These are phyloP conservation scores for Alternaria gaisen DNA, from an alignment of 2,329 filamentous ascomycete species.

Conservation along the genomic window DNA sequence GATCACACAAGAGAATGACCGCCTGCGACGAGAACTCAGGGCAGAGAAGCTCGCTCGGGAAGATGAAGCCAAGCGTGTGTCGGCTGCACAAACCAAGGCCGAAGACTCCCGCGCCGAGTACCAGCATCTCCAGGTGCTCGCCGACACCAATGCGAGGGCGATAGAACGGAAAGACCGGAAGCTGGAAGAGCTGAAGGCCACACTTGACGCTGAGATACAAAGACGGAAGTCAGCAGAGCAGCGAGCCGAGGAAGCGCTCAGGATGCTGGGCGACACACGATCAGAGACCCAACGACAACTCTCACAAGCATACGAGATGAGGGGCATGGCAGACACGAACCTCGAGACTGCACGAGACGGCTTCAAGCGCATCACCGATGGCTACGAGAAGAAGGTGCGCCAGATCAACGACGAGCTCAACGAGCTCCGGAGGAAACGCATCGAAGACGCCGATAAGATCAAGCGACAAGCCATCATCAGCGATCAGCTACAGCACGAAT, in stretches of 20 bases:
- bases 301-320: slow-evolving; percentile 62
- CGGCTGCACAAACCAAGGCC: slow-evolving; percentile 75
- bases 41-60: slow-evolving; percentile 63
- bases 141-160: slow-evolving; percentile 74
- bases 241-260: slow-evolving; percentile 68
- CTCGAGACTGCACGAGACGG: slow-evolving; percentile 74
- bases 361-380: slow-evolving; percentile 72
- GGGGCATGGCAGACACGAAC: slow-evolving; percentile 65
- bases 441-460: slow-evolving; percentile 47
- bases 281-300: slow-evolving; percentile 69
- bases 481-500: slow-evolving; percentile 76
- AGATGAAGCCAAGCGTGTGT: slow-evolving; percentile 74
- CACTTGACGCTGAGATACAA: slow-evolving; percentile 71
- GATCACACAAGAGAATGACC: slow-evolving; percentile 81
- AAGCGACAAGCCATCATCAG: slow-evolving; percentile 71
- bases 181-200: slow-evolving; percentile 71
- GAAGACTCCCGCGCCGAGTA: slow-evolving; percentile 73
- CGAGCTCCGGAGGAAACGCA: slow-evolving; percentile 39
- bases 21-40: slow-evolving; percentile 72
- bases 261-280: slow-evolving; percentile 69
- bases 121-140: slow-evolving; percentile 73
- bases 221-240: slow-evolving; percentile 67
- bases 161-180: slow-evolving; percentile 78
- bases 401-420: slow-evolving; percentile 61
- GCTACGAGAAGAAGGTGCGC: slow-evolving; percentile 54